phyloP scores from a whole-genome alignment of 441 rosid genomes.

The Codiaeum variegatum region DNA sequence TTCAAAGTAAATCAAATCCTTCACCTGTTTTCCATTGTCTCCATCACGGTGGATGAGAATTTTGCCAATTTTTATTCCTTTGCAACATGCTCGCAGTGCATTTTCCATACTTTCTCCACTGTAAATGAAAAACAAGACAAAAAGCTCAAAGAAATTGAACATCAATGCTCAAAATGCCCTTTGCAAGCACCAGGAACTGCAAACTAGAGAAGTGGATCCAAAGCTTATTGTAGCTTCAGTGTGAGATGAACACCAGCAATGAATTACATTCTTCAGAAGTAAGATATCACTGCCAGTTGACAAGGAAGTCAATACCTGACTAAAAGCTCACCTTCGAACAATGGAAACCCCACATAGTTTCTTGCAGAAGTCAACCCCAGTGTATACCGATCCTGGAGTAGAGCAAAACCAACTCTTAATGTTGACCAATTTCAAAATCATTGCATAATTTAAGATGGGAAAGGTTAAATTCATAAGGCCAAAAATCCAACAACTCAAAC shows the following conservation, averaged over 20 bases:
- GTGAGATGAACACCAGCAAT: neutral
- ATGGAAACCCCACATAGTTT: conserved; percentile 94
- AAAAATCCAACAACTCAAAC: neutral
- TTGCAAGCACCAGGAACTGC: conserved; percentile 13
- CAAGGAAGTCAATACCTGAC: conserved; percentile 34
- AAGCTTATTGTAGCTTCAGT: conserved; percentile 11
- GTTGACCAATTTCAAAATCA: neutral
- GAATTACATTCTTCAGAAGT: conserved; percentile 8
- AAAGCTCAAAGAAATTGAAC: conserved; percentile 2
- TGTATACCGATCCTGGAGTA: conserved; percentile 67
- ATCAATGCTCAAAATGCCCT: conserved; percentile 20
- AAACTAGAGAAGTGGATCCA: conserved; percentile 11
- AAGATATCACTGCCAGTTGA: conserved; percentile 12
- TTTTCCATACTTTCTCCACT: conserved; percentile 99
- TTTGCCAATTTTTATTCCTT: conserved; percentile 94
- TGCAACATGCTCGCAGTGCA: conserved; percentile 94
- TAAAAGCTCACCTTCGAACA: conserved; percentile 77
- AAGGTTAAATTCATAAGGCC: neutral
- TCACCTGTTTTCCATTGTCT: conserved; percentile 89
- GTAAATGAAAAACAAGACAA: conserved; percentile 15
- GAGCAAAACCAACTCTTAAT: conserved; percentile 16
- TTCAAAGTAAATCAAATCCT: conserved; percentile 4
- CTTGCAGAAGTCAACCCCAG: conserved; percentile 97
- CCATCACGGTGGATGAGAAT: conserved; percentile 93
- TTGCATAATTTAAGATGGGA: neutral